Conservation (phyloP, 805 yeast genomes). For the Jamesozyma lodderae region DNA sequence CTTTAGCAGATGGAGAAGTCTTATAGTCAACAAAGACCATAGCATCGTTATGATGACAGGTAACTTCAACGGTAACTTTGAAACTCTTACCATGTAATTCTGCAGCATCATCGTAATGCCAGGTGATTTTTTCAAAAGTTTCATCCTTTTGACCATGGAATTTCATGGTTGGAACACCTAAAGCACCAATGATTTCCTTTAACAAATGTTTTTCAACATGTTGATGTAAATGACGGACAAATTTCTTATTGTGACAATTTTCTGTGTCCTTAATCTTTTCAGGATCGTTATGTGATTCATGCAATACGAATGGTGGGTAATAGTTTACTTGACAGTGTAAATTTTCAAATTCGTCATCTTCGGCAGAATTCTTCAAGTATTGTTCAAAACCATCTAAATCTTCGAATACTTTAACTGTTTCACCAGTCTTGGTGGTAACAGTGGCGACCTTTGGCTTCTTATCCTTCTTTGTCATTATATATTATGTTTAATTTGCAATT, state of each 20-base stretch:
- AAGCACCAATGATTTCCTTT: slow-evolving; percentile 53
- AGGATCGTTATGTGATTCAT: slow-evolving; percentile 58
- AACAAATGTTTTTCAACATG: slow-evolving; percentile 65
- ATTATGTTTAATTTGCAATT: too few species aligned
- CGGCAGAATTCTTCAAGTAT: slow-evolving; percentile 60
- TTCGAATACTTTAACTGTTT: slow-evolving; percentile 41
- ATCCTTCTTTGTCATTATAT: slow-evolving; percentile 20
- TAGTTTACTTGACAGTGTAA: slow-evolving; percentile 59
- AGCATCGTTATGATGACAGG: slow-evolving; percentile 59
- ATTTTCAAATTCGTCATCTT: slow-evolving; percentile 67
- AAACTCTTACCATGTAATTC: slow-evolving; percentile 55
- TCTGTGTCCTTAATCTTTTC: slow-evolving; percentile 66
- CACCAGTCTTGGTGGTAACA: slow-evolving; percentile 26
- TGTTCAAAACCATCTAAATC: slow-evolving; percentile 57
- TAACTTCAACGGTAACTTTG: slow-evolving; percentile 54
- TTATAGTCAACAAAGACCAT: slow-evolving; percentile 56
- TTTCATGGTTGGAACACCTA: slow-evolving; percentile 44
- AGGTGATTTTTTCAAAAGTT: slow-evolving; percentile 42
- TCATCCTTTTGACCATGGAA: slow-evolving; percentile 43
- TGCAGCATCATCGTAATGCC: slow-evolving; percentile 56
- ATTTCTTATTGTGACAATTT: slow-evolving; percentile 64
- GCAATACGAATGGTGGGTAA: slow-evolving; percentile 65
- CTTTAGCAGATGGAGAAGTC: slow-evolving; percentile 37
- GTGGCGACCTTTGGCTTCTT: slow-evolving; percentile 26
- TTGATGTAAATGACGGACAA: slow-evolving; percentile 66